Percentiles rank a stretch among this genome's conserved stretches.
phyloP scores from a whole-genome alignment of 2,329 filamentous ascomycete genomes.

The Aspergillus sp. region DNA sequence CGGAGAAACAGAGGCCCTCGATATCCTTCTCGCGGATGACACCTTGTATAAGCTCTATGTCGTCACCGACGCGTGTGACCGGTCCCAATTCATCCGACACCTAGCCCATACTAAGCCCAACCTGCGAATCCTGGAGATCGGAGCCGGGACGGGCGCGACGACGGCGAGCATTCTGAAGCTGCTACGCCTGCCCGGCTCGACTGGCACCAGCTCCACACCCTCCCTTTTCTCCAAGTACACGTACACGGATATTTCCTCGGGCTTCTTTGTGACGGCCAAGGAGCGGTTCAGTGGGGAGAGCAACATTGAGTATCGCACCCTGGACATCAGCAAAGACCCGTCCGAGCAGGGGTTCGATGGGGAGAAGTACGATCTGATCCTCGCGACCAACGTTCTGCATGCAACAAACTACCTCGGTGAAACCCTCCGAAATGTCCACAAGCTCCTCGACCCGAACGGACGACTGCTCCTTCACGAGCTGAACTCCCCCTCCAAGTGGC shows the following conservation, averaged over 20 bases:
- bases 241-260: slow-evolving; percentile 28
- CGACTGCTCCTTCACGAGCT: slow-evolving; percentile 9
- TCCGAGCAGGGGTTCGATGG: slow-evolving; percentile 29
- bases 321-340: slow-evolving; percentile 31
- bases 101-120: background rate
- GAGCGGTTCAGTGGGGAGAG: slow-evolving; percentile 16
- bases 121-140: slow-evolving; percentile 21
- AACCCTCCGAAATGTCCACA: slow-evolving; percentile 23
- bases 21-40: background rate
- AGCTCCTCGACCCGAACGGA: slow-evolving; percentile 42
- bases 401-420: slow-evolving; percentile 14
- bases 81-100: background rate
- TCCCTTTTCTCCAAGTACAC: slow-evolving; percentile 19
- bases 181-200: background rate
- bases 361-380: slow-evolving; percentile 30
- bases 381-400: slow-evolving; percentile 16
- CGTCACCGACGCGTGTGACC: background rate
- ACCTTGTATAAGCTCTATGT: background rate
- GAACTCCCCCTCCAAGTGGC: background rate
- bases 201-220: background rate
- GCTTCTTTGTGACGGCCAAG: slow-evolving; percentile 26
- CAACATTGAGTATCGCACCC: slow-evolving; percentile 24
- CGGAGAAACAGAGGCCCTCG: background rate
- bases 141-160: slow-evolving; percentile 25
- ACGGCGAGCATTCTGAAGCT: slow-evolving; percentile 6